Base-by-base conservation (phyloP, 1,284 basidiomycete genomes). In the Cryptococcus depauperatus region DNA sequence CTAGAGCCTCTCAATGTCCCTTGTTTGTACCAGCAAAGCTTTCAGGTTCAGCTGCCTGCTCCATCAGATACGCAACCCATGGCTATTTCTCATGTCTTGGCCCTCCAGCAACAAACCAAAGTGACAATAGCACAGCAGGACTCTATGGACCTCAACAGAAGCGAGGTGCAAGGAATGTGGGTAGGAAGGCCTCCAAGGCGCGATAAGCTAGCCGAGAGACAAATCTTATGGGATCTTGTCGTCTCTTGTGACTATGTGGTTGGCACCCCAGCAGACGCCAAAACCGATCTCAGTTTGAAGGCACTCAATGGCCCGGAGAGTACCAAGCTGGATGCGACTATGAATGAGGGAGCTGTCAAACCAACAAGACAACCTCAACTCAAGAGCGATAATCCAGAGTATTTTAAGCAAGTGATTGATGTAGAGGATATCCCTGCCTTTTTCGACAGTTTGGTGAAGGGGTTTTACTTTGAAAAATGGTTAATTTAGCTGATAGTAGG, bases 301-400 rank as follows among this genome's bases (percentile, higher is more conserved):
- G 26, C 11, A 16, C 26, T 41, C 26, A 41, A 41, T 29, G 39
- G 39, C 2, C 18, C 18, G 11, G 26, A 28, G 14, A 11, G 25
- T 19, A 22, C 11, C 13, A 30, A 27, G 13, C 16, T 29, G 11
- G 39, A 28, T 7, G 25, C 26, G 26, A 14, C 39, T 9, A 26
- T 25, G 39, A 41, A 41, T 18, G 30, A 28, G 18, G 39, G 39
- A 28, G 28, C 30, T 13, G 39, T 41, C 11, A 41, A 41, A 18
- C 39, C 39, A 21, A 41, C 39, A 19, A 28, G 39, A 18, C 39
- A 41, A 22, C 28, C 28, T 26, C n/a, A n/a, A n/a, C n/a, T n/a
- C n/a, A 41, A 41, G 21, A 21, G 28, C 11, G 39, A 41, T n/a
- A 28, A 28, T 7, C 21, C 11, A 3, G 39, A 41, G 8, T 41